Evolutionary conservation across 1,284 basidiomycete genomes (phyloP).

Genomic region (Sanghuangporus sanghuang): DNA sequence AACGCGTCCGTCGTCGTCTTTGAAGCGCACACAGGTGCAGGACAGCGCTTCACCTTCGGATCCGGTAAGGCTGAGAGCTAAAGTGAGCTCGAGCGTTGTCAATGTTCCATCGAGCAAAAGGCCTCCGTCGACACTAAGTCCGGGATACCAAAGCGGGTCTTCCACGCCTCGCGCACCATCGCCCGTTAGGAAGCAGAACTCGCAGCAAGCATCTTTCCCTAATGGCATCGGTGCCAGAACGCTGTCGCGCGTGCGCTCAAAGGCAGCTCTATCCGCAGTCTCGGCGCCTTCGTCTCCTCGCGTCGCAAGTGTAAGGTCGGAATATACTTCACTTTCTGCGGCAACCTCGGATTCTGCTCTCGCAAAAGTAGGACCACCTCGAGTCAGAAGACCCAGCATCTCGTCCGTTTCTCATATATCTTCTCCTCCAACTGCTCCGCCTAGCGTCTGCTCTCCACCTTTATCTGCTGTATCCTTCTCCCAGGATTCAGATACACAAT

Average conservation of each 20-base stretch:
- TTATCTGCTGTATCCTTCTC: conserved; percentile 7
- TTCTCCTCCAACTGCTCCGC: conserved; percentile 2
- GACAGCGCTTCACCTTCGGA: conserved; percentile 31
- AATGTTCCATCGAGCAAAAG: conserved; percentile 37
- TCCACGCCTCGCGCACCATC: conserved; percentile 34
- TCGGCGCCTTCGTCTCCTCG: conserved; percentile 13
- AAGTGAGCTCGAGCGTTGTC: conserved; percentile 49
- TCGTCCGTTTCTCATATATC: conserved; percentile 17
- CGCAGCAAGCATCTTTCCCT: conserved; percentile 16
- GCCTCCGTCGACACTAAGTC: conserved; percentile 25
- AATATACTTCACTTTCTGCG: conserved; percentile 3
- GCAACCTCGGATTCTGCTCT: conserved; percentile 11
- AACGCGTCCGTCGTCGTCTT: conserved; percentile 46
- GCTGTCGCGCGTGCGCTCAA: conserved; percentile 20
- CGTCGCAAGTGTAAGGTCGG: not conserved
- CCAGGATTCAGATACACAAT: conserved; percentile 5
- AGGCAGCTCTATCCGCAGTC: conserved; percentile 21
- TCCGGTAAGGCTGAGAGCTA: conserved; percentile 45
- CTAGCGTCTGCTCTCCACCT: not conserved
- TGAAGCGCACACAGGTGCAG: conserved; percentile 33
- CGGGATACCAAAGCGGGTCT: conserved; percentile 21
- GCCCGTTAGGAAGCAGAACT: conserved; percentile 34
- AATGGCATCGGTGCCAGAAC: conserved; percentile 21
- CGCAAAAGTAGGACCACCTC: conserved; percentile 1
- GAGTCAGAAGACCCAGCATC: conserved; percentile 16